Percentiles rank a stretch among this genome's conserved stretches.
Evolutionary conservation across 176 grass and related monocot genomes (phyloP).

Genomic region (Calamus simplicifolius): DNA sequence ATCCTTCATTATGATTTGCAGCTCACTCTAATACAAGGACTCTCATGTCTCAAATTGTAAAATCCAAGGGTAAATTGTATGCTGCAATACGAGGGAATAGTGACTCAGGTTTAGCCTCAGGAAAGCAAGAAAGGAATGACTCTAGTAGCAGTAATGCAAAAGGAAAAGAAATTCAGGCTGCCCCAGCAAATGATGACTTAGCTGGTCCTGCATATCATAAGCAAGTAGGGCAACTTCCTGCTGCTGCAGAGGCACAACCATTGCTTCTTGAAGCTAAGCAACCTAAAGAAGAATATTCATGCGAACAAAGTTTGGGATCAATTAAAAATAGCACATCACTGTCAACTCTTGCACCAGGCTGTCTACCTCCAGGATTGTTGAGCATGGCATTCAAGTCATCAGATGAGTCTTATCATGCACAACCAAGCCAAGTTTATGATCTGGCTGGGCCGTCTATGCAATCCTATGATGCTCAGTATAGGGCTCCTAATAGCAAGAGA

Average conservation of each 20-base stretch:
- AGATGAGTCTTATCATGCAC: neutral
- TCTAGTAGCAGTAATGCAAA: neutral
- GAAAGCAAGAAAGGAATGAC: neutral
- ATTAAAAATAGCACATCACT: neutral
- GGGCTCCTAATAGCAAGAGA: neutral
- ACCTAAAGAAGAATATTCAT: too few species aligned
- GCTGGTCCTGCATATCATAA: constrained; percentile 14
- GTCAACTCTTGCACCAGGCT: neutral
- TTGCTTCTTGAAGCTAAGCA: neutral
- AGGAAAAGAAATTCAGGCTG: neutral
- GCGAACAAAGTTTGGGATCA: constrained; percentile 1
- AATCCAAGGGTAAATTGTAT: constrained; percentile 35
- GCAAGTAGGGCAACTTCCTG: neutral
- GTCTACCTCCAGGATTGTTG: neutral
- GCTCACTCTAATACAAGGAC: constrained; percentile 15
- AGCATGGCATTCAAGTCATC: neutral
- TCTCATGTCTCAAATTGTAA: constrained; percentile 34
- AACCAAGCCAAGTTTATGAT: constrained; percentile 3
- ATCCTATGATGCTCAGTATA: neutral
- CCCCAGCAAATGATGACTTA: neutral
- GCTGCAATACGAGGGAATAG: neutral
- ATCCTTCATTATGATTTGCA: constrained; percentile 24
- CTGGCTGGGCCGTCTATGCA: neutral
- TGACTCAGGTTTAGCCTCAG: constrained; percentile 2
- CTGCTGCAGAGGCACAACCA: constrained; percentile 1